Evolutionary conservation across 768 basidiomycete species (phyloP), one percentile per base, ranked within the genome.

Genomic region (Suillus alpinus): DNA sequence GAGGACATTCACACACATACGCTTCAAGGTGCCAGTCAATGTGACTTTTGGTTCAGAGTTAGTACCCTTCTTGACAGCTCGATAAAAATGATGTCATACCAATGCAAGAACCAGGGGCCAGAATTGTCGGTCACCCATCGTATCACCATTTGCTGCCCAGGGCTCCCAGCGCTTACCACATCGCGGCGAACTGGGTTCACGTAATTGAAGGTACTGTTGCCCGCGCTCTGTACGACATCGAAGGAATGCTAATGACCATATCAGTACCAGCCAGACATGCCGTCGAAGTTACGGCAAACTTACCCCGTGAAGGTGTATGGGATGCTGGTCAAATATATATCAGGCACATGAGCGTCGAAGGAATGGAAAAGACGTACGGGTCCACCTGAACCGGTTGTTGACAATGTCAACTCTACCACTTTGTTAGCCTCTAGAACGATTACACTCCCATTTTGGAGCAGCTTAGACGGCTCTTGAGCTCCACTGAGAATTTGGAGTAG

Each of bases 61-160:
- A 68, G 16, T 14, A 29, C 9, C 12, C 40, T 29, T 13, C 37
- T 31, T 10, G 29, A 26, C 1, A 43, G 18, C 9, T 23, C 14
- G 3, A 34, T 29, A 14, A n/a, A 20, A 12, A 39, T 6, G 47
- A 18, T 26, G 7, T 18, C 66, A 44, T 51, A 64, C 65, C 71
- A 68, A 56, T 70, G 67, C 44, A 69, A 61, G 60, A 71, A 72
- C 80, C 84, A 85, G 26, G 82, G 81, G 16, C 86, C 86, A 20
- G 86, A 77, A 72, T 88, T 89, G 69, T 89, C 84, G 1, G 87
- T 83, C 23, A 69, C 67, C 74, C 85, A 88, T 39, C 86, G 79
- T 55, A 89, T 77, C 13, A 81, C 82, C 29, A 82, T 78, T 34
- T 76, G 75, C 63, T 79, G 78, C 14, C 60, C 63, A 0, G 63